Percentiles rank a stretch among this genome's conserved stretches.
phyloP scores from a whole-genome alignment of 2,329 filamentous ascomycete species.

The Zymoseptoria passerinii region DNA sequence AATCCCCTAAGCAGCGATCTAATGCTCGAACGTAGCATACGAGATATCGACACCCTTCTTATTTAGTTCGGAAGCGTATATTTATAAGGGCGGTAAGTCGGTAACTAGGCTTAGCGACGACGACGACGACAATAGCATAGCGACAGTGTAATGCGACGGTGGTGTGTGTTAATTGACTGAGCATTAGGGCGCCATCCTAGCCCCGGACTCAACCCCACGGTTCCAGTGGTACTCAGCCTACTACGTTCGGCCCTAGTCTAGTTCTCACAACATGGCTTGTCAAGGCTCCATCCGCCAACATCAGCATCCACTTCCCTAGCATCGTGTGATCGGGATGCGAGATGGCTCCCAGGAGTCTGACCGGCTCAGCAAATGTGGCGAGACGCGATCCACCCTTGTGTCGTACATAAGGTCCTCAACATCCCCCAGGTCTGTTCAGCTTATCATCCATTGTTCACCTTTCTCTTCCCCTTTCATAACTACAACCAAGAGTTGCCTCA shows the following conservation, averaged over 20 bases:
- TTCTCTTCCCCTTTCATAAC: neutral
- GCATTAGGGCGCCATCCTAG: too few relatives aligned
- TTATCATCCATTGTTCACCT: neutral
- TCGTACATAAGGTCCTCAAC: neutral
- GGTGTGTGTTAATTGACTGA: too few relatives aligned
- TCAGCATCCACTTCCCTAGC: slow-evolving; percentile 1
- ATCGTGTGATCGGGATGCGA: slow-evolving; percentile 3
- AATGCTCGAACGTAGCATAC: too few relatives aligned
- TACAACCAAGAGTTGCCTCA: neutral
- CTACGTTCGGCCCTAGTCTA: neutral
- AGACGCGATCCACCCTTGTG: neutral
- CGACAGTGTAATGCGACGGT: too few relatives aligned
- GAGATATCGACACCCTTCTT: too few relatives aligned
- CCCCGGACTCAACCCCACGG: neutral
- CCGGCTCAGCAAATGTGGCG: neutral
- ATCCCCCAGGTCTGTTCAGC: neutral
- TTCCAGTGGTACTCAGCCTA: neutral
- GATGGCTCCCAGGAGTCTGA: neutral
- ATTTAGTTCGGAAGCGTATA: too few relatives aligned
- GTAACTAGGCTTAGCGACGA: too few relatives aligned
- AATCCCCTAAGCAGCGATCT: too few relatives aligned
- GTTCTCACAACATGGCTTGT: slow-evolving; percentile 3
- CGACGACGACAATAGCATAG: too few relatives aligned
- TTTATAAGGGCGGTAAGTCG: too few relatives aligned
- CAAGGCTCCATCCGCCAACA: neutral